Evolutionary conservation across 148 eudicot genomes (phyloP).

Genomic region (Heliamphora exappendiculata): DNA sequence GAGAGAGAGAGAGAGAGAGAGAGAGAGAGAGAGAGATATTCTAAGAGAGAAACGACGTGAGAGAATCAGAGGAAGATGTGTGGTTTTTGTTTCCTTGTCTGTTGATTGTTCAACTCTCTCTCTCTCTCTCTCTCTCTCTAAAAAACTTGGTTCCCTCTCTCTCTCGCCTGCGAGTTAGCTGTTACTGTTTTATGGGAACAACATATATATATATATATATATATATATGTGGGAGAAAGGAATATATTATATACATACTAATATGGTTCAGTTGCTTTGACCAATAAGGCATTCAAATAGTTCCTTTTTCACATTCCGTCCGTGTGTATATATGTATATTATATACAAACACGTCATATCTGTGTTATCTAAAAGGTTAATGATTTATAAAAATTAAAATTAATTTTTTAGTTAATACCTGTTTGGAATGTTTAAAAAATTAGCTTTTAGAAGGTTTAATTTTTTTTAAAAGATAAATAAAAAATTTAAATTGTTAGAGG

Average conservation of each 20-base stretch:
- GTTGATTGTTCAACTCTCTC: not conserved
- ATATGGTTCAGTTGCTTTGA: not conserved
- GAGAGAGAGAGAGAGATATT: not conserved
- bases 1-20: not conserved
- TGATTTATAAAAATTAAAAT: too few relatives aligned
- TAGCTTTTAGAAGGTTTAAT: too few relatives aligned
- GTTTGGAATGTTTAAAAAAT: too few relatives aligned
- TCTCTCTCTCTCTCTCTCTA: conserved; percentile 1
- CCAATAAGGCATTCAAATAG: not conserved
- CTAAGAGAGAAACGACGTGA: not conserved
- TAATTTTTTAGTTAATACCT: too few relatives aligned
- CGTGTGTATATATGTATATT: too few relatives aligned
- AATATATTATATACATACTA: not conserved
- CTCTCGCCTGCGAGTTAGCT: not conserved
- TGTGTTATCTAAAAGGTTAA: too few relatives aligned
- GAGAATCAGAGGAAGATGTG: not conserved
- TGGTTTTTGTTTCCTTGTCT: not conserved
- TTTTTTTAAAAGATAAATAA: too few relatives aligned
- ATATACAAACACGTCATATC: too few relatives aligned
- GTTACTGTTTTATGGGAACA: not conserved
- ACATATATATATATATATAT: not conserved
- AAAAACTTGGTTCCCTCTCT: not conserved
- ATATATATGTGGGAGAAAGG: not conserved
- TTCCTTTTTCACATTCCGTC: not conserved
- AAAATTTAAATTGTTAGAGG: too few relatives aligned